phyloP scores from a whole-genome alignment of 441 rosid species.

The Pelargonium citronellum region DNA sequence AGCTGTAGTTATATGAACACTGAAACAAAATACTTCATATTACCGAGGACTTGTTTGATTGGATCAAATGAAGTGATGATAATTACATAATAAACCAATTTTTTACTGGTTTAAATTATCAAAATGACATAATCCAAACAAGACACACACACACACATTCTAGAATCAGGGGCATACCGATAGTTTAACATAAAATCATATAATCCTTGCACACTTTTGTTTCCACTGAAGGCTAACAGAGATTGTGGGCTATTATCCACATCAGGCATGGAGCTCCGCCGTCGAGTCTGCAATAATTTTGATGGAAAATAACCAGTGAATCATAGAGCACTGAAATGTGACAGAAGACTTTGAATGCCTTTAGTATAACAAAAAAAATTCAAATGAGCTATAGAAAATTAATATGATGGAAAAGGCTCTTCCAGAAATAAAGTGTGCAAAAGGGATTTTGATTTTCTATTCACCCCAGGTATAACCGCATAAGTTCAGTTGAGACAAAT shows the following conservation, averaged over 20 bases:
- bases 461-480: not conserved
- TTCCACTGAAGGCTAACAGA: conserved; percentile 66
- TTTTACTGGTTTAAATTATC: not conserved
- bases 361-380: not conserved
- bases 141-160: not conserved
- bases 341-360: not conserved
- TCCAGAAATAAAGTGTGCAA: conserved; percentile 11
- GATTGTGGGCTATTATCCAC: conserved; percentile 83
- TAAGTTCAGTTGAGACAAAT: not conserved
- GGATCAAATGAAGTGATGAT: not conserved
- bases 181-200: conserved; percentile 82
- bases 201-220: conserved; percentile 60
- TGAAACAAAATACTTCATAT: not conserved
- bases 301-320: conserved; percentile 14
- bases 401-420: not conserved
- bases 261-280: conserved; percentile 44
- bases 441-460: not conserved
- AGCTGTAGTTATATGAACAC: not conserved
- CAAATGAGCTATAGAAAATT: not conserved
- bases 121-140: not conserved
- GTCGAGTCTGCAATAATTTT: conserved; percentile 57
- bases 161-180: conserved; percentile 37
- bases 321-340: not conserved
- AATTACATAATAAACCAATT: not conserved
- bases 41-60: not conserved